phyloP scores from a whole-genome alignment of 257 asterid genomes.

The Primulina tabacum region DNA sequence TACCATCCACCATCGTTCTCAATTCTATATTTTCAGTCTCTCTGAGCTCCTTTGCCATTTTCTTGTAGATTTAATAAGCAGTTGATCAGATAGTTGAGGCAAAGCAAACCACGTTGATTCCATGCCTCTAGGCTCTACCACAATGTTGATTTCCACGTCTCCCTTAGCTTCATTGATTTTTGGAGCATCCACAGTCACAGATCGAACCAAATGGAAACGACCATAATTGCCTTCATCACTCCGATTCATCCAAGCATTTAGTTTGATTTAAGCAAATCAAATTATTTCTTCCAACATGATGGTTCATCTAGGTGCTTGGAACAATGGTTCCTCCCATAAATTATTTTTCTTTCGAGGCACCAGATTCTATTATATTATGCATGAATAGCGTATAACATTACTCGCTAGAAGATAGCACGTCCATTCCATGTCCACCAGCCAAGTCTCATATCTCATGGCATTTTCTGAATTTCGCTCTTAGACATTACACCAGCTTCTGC shows the following conservation, averaged over 20 bases:
- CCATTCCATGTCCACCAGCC: background rate
- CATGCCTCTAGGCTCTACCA: too few relatives aligned
- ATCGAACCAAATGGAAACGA: background rate
- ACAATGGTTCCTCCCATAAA: background rate
- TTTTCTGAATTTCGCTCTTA: conserved; percentile 15
- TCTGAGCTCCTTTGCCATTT: background rate
- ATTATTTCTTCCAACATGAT: background rate
- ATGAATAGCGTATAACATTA: background rate
- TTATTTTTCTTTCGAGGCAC: background rate
- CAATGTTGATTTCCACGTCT: too few relatives aligned
- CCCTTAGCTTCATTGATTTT: background rate
- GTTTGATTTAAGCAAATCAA: background rate
- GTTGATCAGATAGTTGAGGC: background rate
- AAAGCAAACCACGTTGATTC: background rate
- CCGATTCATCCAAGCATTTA: background rate
- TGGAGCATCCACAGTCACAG: background rate
- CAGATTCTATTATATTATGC: background rate
- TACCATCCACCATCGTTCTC: too few relatives aligned
- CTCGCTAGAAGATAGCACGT: background rate
- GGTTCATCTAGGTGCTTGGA: background rate
- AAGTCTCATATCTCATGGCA: conserved; percentile 3
- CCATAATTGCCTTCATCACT: background rate
- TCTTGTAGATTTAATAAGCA: background rate
- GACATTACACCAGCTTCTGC: conserved; percentile 71
- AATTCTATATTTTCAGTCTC: background rate